phyloP scores from a whole-genome alignment of 305 asterid species.

The Fraxinus baroniana region DNA sequence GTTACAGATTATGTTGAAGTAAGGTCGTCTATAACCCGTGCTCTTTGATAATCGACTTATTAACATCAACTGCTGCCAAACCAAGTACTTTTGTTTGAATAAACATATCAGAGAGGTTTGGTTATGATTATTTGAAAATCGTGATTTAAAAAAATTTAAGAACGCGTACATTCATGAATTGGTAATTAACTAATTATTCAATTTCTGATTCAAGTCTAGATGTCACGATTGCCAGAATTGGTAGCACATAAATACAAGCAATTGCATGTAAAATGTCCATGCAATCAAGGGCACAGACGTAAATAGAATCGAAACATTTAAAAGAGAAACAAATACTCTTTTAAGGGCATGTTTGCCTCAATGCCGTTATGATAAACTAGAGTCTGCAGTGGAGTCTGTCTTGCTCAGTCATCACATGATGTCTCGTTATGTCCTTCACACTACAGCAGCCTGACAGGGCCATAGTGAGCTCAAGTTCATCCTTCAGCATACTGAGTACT shows the following conservation, averaged over 20 bases:
- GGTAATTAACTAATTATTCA: background rate
- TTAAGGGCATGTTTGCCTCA: background rate
- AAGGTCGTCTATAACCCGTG: background rate
- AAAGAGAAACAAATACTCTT: background rate
- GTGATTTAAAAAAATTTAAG: background rate
- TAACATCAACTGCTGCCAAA: background rate
- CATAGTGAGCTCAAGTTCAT: constrained; percentile 61
- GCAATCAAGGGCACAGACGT: background rate
- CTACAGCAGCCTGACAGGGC: constrained; percentile 62
- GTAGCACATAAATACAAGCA: background rate
- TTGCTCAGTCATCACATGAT: constrained; percentile 42
- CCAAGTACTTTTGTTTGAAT: background rate
- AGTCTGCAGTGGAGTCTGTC: constrained; percentile 40
- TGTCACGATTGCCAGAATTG: background rate
- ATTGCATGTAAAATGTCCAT: background rate
- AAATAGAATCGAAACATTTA: background rate
- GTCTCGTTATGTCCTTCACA: constrained; percentile 45
- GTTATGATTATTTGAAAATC: background rate
- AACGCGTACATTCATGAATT: background rate
- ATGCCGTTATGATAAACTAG: constrained; percentile 17
- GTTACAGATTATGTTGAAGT: background rate
- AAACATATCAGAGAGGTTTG: background rate
- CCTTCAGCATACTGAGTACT: constrained; percentile 55
- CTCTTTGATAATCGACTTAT: background rate
- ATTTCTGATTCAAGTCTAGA: background rate